Evolutionary conservation across 129 eudicot species (phyloP).

Genomic region (Smallanthus sonchifolius): DNA sequence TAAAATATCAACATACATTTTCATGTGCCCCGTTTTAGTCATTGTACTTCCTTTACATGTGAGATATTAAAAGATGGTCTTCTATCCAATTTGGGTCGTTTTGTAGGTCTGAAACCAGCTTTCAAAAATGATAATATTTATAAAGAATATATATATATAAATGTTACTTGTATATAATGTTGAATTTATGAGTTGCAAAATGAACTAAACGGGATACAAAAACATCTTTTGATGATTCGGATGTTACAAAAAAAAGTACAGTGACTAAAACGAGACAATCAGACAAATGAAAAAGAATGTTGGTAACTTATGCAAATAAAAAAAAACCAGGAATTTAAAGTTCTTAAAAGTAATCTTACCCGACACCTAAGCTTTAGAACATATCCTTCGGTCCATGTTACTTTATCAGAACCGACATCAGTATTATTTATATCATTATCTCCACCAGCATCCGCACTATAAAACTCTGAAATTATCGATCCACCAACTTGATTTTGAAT

Average conservation of each 20-base stretch:
- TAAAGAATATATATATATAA: not conserved
- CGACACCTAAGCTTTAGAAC: conserved; percentile 79
- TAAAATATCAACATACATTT: not conserved
- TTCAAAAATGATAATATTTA: not conserved
- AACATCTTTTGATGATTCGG: not conserved
- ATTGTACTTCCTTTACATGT: not conserved
- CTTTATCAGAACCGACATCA: conserved; percentile 39
- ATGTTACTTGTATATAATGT: not conserved
- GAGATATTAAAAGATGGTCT: not conserved
- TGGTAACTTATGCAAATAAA: not conserved
- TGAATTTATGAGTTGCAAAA: not conserved
- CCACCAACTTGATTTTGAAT: conserved; percentile 40
- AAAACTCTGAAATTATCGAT: conserved; percentile 66
- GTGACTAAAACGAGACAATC: no score
- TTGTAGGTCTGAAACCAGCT: not conserved
- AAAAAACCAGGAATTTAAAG: not conserved
- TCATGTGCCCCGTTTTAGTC: not conserved
- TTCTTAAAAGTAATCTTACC: conserved; percentile 35
- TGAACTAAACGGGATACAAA: not conserved
- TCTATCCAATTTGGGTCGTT: not conserved
- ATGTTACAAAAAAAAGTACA: not conserved
- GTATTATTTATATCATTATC: conserved; percentile 26
- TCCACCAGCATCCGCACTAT: conserved; percentile 43
- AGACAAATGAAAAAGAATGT: not conserved
- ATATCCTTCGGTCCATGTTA: conserved; percentile 48